phyloP scores from a whole-genome alignment of 768 basidiomycete species.

The Tulasnella sp. region DNA sequence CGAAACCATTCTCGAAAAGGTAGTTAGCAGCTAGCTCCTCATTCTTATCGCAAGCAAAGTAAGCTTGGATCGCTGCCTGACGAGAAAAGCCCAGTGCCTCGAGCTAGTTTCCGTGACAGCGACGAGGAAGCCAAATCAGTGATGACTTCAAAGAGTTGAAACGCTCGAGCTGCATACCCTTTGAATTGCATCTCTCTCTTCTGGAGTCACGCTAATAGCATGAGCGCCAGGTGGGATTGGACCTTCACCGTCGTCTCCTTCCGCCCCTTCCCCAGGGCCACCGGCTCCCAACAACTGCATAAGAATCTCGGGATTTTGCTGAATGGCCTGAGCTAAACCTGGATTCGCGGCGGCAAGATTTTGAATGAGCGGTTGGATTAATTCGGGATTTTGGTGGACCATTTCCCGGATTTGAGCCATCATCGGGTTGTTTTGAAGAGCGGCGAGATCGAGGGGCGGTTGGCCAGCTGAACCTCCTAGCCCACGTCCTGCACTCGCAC shows the following conservation, averaged over 20 bases:
- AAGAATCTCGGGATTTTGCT: slow-evolving; percentile 63
- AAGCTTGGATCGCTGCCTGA: slow-evolving; percentile 78
- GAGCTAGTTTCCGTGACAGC: slow-evolving; percentile 42
- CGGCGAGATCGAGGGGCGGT: slow-evolving; percentile 38
- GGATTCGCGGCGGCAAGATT: slow-evolving; percentile 73
- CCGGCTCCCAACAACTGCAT: slow-evolving; percentile 51
- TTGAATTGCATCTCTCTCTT: slow-evolving; percentile 83
- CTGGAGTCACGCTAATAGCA: slow-evolving; percentile 69
- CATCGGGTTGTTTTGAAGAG: slow-evolving; percentile 53
- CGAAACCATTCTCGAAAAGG: slow-evolving; percentile 64
- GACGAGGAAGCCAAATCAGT: background rate
- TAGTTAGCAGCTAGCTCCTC: slow-evolving; percentile 95
- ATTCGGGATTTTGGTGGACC: slow-evolving; percentile 65
- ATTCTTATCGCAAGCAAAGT: slow-evolving; percentile 91
- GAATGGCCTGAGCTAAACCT: slow-evolving; percentile 57
- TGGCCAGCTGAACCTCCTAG: slow-evolving; percentile 29
- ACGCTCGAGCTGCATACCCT: slow-evolving; percentile 47
- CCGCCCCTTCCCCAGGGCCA: slow-evolving; percentile 31
- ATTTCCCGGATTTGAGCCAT: slow-evolving; percentile 66
- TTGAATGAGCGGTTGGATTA: slow-evolving; percentile 74
- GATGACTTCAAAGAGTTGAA: background rate
- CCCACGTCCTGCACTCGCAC: slow-evolving; percentile 33
- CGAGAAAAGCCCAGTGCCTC: slow-evolving; percentile 82
- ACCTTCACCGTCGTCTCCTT: slow-evolving; percentile 35
- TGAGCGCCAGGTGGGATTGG: slow-evolving; percentile 43